A percentile compares a stretch with the other conserved stretches of the same genome.
Evolutionary conservation across 306 rosid species (phyloP).

Genomic region (Ochetophila trinervis): DNA sequence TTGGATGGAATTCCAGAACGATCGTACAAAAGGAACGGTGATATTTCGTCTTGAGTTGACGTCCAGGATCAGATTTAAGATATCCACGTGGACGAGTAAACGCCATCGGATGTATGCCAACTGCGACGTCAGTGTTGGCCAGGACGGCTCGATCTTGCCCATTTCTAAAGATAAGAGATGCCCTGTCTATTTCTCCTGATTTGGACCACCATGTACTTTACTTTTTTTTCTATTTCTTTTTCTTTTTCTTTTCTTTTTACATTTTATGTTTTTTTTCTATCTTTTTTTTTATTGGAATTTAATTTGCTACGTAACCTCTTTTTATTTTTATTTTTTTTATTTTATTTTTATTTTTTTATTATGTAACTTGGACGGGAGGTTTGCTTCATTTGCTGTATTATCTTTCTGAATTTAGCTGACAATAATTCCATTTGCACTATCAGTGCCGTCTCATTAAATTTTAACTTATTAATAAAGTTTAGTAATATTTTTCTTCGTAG

Average conservation of each 20-base stretch:
- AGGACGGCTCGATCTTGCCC: conserved; percentile 53
- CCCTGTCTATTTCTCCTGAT: conserved; percentile 65
- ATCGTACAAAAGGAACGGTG: conserved; percentile 54
- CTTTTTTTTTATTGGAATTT: neutral
- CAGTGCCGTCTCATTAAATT: neutral
- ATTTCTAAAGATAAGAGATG: conserved; percentile 51
- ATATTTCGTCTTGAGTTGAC: conserved; percentile 58
- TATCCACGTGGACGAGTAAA: conserved; percentile 59
- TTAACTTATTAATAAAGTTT: too few species aligned
- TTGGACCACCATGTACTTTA: neutral
- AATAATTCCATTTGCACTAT: neutral
- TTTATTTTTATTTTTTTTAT: too few species aligned
- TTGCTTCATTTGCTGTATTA: neutral
- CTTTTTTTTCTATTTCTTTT: neutral
- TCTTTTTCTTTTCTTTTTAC: neutral
- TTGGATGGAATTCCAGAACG: conserved; percentile 61
- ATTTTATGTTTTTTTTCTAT: neutral
- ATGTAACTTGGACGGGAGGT: neutral
- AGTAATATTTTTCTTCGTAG: too few species aligned
- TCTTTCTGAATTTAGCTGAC: neutral
- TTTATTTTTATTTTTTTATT: too few species aligned
- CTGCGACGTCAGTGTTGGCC: conserved; percentile 65
- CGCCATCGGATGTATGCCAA: conserved; percentile 67
- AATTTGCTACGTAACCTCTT: neutral
- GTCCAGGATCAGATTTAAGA: conserved; percentile 53